Evolutionary conservation across 1,284 basidiomycete genomes (phyloP).

Genomic region (Sporisorium sorghi): DNA sequence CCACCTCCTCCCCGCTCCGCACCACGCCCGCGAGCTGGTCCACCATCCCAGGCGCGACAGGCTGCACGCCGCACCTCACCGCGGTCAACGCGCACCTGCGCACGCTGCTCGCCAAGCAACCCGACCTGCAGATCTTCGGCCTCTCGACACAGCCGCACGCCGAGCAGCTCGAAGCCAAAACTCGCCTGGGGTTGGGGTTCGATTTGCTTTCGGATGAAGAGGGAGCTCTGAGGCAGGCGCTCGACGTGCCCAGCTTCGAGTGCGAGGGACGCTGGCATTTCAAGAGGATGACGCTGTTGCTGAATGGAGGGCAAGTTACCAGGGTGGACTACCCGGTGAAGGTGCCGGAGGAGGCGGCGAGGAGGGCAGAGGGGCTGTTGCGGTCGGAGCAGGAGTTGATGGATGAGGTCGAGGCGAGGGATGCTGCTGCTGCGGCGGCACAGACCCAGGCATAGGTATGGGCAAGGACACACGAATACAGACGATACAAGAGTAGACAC

Average conservation of each 20-base stretch:
- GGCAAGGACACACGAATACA: not conserved
- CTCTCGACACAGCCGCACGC: slow-evolving; percentile 45
- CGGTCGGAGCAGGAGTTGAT: slow-evolving; percentile 40
- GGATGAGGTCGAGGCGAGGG: slow-evolving; percentile 43
- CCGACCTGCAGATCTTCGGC: slow-evolving; percentile 54
- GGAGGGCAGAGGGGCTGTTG: slow-evolving; percentile 51
- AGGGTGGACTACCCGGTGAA: slow-evolving; percentile 59
- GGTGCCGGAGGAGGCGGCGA: slow-evolving; percentile 39
- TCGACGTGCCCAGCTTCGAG: slow-evolving; percentile 54
- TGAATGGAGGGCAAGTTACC: slow-evolving; percentile 59
- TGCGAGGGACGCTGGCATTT: slow-evolving; percentile 26
- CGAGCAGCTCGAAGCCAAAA: slow-evolving; percentile 38
- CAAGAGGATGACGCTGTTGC: slow-evolving; percentile 55
- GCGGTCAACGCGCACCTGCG: slow-evolving; percentile 32
- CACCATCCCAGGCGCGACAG: slow-evolving; percentile 31
- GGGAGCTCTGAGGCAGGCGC: slow-evolving; percentile 21
- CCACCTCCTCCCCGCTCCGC: slow-evolving; percentile 17
- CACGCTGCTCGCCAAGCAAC: slow-evolving; percentile 33
- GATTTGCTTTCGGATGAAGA: slow-evolving; percentile 46
- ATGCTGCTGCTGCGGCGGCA: slow-evolving; percentile 33
- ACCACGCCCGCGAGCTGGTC: slow-evolving; percentile 32
- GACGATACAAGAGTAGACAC: not conserved
- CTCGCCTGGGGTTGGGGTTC: slow-evolving; percentile 29
- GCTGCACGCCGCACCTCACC: slow-evolving; percentile 48
- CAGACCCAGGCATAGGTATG: slow-evolving; percentile 3